Conservation (phyloP, 2,329 filamentous ascomycete species). For the Exophiala phaeomuriformis region DNA sequence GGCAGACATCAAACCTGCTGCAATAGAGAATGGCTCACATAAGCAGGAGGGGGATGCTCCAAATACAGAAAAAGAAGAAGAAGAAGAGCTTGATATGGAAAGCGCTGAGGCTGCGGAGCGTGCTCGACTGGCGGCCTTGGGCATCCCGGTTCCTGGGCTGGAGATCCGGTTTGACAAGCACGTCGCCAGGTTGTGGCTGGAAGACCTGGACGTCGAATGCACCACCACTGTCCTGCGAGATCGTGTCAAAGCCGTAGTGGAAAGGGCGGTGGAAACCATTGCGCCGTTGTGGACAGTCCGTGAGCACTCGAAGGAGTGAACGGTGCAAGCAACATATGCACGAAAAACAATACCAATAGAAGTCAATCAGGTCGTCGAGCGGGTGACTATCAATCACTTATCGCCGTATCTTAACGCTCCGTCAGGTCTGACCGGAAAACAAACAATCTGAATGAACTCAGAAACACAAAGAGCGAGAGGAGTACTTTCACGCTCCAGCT, state of each 20-base stretch:
- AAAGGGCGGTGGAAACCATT: conserved; percentile 80
- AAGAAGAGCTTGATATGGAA: conserved; percentile 43
- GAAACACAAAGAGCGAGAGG: no score
- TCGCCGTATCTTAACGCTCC: no score
- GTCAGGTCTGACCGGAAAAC: no score
- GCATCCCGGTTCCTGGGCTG: conserved; percentile 85
- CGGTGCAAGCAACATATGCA: no score
- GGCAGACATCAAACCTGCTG: conserved; percentile 31
- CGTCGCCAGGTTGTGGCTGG: conserved; percentile 82
- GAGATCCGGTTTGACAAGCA: conserved; percentile 82
- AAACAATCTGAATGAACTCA: no score
- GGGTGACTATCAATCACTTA: no score
- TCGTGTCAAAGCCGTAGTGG: conserved; percentile 79
- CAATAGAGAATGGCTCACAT: conserved; percentile 28
- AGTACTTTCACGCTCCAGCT: no score
- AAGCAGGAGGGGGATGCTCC: conserved; percentile 24
- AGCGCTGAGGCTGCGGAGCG: conserved; percentile 61
- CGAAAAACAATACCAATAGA: no score
- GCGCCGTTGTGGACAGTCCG: conserved; percentile 55
- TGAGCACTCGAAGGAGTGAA: conserved; percentile 5
- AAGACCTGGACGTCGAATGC: conserved; percentile 85
- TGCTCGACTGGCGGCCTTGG: conserved; percentile 69
- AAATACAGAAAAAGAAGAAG: conserved; percentile 22
- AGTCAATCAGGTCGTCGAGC: no score
- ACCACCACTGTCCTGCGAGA: conserved; percentile 69